These are phyloP conservation scores for Kwoniella dendrophila DNA, from an alignment of 768 basidiomycete genomes.

Conservation along the genomic window DNA sequence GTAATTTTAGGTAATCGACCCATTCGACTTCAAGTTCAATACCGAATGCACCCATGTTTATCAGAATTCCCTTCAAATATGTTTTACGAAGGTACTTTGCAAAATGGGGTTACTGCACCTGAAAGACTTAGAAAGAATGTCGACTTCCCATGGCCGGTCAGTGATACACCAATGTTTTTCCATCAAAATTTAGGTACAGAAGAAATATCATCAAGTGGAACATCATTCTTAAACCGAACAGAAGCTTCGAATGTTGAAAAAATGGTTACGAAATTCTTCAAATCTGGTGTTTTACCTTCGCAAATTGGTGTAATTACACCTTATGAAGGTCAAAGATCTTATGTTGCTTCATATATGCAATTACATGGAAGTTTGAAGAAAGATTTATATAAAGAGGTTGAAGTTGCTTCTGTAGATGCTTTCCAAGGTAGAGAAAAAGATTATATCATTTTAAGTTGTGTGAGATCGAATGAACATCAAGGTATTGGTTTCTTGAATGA, in stretches of 20 bases:
- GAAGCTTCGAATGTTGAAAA: conserved; percentile 99
- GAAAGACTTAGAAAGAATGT: conserved; percentile 96
- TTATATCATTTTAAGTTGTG: conserved; percentile 97
- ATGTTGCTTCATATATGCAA: conserved; percentile 99
- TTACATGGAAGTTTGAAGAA: conserved; percentile 99
- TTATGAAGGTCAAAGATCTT: conserved; percentile 97
- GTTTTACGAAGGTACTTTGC: conserved; percentile 99
- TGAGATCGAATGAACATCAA: conserved; percentile 97
- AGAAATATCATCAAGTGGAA: conserved; percentile 97
- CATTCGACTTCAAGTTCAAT: conserved; percentile 97
- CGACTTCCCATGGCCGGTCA: conserved; percentile 97
- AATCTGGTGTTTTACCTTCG: conserved; percentile 89
- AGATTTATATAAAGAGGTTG: conserved; percentile 98
- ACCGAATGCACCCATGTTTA: conserved; percentile 99
- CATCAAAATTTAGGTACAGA: conserved; percentile 99
- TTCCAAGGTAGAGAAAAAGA: conserved; percentile 99
- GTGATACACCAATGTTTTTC: conserved; percentile 99
- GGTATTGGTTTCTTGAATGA: conserved; percentile 99
- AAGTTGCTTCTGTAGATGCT: conserved; percentile 97
- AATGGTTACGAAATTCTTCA: conserved; percentile 99
- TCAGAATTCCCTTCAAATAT: conserved; percentile 99
- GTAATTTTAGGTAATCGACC: conserved; percentile 93
- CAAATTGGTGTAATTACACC: conserved; percentile 99
- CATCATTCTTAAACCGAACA: conserved; percentile 96
- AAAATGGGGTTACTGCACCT: conserved; percentile 98